phyloP scores from a whole-genome alignment of 202 grass and related monocot genomes.

The Eragrostis tef region DNA sequence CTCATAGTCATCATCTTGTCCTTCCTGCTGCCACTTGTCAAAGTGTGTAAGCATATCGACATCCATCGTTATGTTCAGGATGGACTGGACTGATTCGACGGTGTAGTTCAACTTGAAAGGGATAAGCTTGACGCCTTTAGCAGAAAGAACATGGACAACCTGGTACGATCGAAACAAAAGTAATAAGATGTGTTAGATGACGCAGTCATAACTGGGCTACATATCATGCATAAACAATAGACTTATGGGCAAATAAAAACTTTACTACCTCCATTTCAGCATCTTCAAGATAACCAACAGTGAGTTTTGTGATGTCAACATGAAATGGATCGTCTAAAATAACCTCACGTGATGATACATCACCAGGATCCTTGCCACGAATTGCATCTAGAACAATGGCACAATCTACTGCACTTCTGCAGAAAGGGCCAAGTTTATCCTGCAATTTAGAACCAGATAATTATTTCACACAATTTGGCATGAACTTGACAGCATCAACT shows the following conservation, averaged over 20 bases:
- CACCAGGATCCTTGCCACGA: conserved; percentile 64
- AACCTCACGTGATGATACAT: conserved; percentile 72
- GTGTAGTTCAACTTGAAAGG: conserved; percentile 92
- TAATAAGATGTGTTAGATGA: neutral
- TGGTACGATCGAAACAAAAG: conserved; percentile 38
- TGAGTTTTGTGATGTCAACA: conserved; percentile 77
- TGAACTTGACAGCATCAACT: neutral
- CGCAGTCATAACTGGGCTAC: neutral
- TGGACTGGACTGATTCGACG: conserved; percentile 66
- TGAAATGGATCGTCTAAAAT: conserved; percentile 74
- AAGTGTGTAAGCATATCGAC: conserved; percentile 85
- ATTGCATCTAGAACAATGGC: conserved; percentile 73
- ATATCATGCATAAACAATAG: neutral
- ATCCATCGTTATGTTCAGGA: conserved; percentile 94
- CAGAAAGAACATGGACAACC: conserved; percentile 71
- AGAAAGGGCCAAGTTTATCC: conserved; percentile 96
- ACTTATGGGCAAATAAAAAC: conserved; percentile 5
- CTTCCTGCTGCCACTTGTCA: conserved; percentile 69
- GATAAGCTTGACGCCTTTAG: conserved; percentile 73
- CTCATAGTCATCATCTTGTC: conserved; percentile 67
- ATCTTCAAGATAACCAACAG: conserved; percentile 81
- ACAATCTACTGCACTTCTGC: conserved; percentile 86
- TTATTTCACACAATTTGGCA: neutral
- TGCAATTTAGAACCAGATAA: conserved; percentile 48
- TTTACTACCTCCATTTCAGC: conserved; percentile 80